Percentiles rank a stretch among this genome's conserved stretches.
Conservation (phyloP, 805 yeast species). For the Myxozyma mucilagina region DNA sequence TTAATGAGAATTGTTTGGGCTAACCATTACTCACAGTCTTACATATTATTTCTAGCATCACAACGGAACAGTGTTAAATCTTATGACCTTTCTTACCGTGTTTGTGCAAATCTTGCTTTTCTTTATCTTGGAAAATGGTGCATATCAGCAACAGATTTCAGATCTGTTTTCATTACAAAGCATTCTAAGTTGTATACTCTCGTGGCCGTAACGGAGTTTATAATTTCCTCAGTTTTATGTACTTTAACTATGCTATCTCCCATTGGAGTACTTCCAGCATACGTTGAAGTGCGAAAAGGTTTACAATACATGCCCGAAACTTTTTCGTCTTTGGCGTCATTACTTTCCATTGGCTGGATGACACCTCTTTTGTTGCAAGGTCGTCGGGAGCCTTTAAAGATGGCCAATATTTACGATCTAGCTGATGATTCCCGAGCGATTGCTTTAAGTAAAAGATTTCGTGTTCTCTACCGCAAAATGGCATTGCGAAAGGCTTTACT, state of each 20-base stretch:
- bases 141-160: conserved; percentile 27
- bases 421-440: conserved; percentile 33
- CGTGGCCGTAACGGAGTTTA: conserved; percentile 39
- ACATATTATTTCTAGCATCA: conserved; percentile 5
- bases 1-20: too few species aligned
- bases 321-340: conserved; percentile 57
- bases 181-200: conserved; percentile 28
- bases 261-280: conserved; percentile 12
- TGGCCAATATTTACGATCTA: conserved; percentile 80
- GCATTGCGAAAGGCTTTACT: neutral
- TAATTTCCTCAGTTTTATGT: conserved; percentile 48
- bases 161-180: conserved; percentile 33
- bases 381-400: conserved; percentile 53
- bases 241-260: conserved; percentile 36
- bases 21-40: neutral
- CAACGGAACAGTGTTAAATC: conserved; percentile 21
- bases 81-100: conserved; percentile 15
- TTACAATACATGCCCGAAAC: conserved; percentile 75
- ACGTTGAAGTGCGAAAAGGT: conserved; percentile 43
- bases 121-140: conserved; percentile 30
- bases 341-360: conserved; percentile 74
- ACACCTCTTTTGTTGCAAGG: conserved; percentile 68
- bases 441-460: neutral
- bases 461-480: conserved; percentile 67
- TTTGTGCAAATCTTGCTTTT: conserved; percentile 35